Evolutionary conservation across 768 basidiomycete species (phyloP), one percentile per base, ranked within the genome.

Genomic region (Paxillus involutus): DNA sequence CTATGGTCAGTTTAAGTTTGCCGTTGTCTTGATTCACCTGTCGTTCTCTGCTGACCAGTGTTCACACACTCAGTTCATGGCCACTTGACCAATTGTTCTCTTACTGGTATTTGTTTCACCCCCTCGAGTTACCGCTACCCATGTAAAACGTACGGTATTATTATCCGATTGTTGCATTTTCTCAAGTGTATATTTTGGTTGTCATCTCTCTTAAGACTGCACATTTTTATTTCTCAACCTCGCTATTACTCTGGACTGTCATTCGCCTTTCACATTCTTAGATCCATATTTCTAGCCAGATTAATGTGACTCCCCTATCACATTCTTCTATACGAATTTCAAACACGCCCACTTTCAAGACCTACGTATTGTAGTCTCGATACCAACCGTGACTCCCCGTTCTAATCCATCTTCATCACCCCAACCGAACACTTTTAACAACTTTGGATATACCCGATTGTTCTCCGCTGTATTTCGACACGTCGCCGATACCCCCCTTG

Each of bases 361-460:
- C 24, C 46, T 47, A 39, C 32, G 43, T n/a, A 29, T 47, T 55
- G 64, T 61, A 45, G 44, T 45, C 2, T 44, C n/a, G 12, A 45
- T 45, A 58, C 48, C 41, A 52, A 17, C 44, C 39, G 19, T 19
- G 8, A 2, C 39, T 17, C 37, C 37, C 37, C 37, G 12, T 35
- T 35, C 12, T 41, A 33, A 40, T 50, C 44, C 16, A 47, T 44
- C 51, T 46, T 36, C 39, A 61, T 60, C 30, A 85, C 56, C 78
- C 79, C 68, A 97, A 74, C 58, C 81, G 84, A 59, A 91, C 79
- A 71, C 90, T 88, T 78, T 96, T 96, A 74, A 94, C 78, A 36
- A 93, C 89, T 65, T 86, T 91, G 58, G 86, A 87, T 66, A 97
- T 96, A 79, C 96, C 96, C 52, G 89, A 88, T 73, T 81, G 85